Base-by-base conservation (phyloP, 78 protist species). In the Thecamonas trahens region DNA sequence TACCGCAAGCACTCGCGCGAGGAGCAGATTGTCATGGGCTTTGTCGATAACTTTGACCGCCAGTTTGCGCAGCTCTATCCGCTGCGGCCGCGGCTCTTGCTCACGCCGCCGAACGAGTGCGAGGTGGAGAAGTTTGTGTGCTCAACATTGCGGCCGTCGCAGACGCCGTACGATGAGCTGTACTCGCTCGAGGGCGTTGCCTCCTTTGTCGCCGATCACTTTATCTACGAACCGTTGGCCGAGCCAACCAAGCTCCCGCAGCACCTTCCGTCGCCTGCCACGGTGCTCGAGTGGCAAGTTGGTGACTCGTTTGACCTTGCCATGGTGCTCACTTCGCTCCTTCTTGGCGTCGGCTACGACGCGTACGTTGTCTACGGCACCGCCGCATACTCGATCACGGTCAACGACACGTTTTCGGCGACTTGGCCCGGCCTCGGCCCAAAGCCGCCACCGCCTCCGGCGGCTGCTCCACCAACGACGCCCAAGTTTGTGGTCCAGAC, bases 291-390 rank as follows among this genome's bases (percentile, higher is more conserved):
- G 24, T 52, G 80, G 82, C 93, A 83, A 32, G 42, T 11, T 0
- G 93, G 85, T 20, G 72, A 78, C 74, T 44, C 71, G 44, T 58
- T 83, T 20, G 88, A 83, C 44, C 29, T 79, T 73, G 1, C 61
- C 54, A 20, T 60, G 20, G 61, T 88, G 15, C 73, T 88, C 15
- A 22, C 72, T 61, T 80, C 87, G 11, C 45, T 79, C 18, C 82
- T 88, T 18, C 20, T 70, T 35, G 93, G 93, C 31, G 72, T 71
- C 7, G 93, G 93, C 18, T 88, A 80, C 82, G 84, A 88, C 65
- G 83, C 87, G 31, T 83, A 80, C 44, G 74, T 64, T 6, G 89
- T 80, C 29, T 1, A 2, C 35, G 93, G 93, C 5, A 83, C 76
- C 64, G 93, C 93, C 5, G 24, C 55, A 0, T 7, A n/a, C 20